phyloP scores from a whole-genome alignment of 2,329 filamentous ascomycete species.

The Aureobasidium melanogenum region DNA sequence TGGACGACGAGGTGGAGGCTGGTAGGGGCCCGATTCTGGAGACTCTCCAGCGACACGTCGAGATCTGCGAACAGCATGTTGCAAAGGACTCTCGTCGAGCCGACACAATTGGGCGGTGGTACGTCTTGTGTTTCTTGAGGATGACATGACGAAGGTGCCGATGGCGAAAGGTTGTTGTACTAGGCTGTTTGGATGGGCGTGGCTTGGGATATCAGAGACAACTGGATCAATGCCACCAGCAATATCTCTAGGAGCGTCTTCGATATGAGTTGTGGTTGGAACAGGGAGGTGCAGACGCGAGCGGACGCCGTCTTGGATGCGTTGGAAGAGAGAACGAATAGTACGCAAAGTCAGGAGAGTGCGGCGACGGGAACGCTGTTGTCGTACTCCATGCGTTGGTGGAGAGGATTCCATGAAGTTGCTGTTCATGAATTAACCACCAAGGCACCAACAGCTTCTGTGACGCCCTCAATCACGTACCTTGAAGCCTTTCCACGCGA shows the following conservation, averaged over 20 bases:
- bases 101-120: neutral
- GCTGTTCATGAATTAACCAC: neutral
- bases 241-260: neutral
- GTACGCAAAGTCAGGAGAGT: neutral
- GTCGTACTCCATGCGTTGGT: neutral
- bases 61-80: neutral
- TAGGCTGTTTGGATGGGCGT: neutral
- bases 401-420: neutral
- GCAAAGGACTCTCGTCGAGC: neutral
- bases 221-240: neutral
- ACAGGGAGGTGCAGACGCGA: neutral
- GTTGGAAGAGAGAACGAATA: neutral
- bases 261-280: neutral
- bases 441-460: neutral
- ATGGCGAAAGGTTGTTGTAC: neutral
- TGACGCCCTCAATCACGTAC: neutral
- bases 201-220: neutral
- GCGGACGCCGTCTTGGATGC: neutral
- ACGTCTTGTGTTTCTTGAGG: neutral
- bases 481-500: neutral
- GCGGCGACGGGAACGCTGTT: neutral
- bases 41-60: constrained; percentile 6
- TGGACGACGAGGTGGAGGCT: neutral
- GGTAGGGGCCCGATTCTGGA: neutral
- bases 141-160: constrained; percentile 3